Evolutionary conservation across 2,329 filamentous ascomycete species (phyloP), one percentile per base, ranked within the genome.

Genomic region (Aspergillus amoenus): DNA sequence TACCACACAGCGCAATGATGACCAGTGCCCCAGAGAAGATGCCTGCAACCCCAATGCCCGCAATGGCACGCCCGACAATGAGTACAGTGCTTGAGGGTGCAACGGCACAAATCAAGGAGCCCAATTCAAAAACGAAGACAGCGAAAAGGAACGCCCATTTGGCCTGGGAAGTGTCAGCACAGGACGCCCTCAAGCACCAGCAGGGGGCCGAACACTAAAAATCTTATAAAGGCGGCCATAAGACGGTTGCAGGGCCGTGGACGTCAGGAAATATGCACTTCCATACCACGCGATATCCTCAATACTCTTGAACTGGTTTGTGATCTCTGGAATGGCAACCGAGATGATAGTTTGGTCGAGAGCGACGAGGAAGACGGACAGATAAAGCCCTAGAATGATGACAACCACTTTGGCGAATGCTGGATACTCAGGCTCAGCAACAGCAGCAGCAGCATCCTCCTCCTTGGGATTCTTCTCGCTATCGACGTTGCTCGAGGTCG

Each of bases 261-360:
- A 57, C 11, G 57, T 60, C 15, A 60, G 34, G 7, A 57, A 56
- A 22, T 60, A 57, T 1, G 54, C 57, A 44, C 57, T 60, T 2
- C 49, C 57, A 44, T 60, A 60, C 57, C 57, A 60, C 5, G 53
- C 57, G 15, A 57, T 56, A 47, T 60, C 57, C 11, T 58, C 52
- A 3, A 61, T 52, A 40, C 47, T 62, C 24, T 70, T 64, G 60
- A 73, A 73, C 39, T 70, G 52, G 57, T 73, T 67, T 4, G 71
- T 73, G 44, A 73, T 73, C 34, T 66, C 64, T 5, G 71, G 71
- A 42, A 72, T 73, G 13, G 71, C 71, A 5, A 68, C 72, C 12
- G 64, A 65, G 15, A 73, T 68, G 56, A 73, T 72, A 34, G 70
- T 73, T 37, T 65, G 63, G 18, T 68, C 66, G 3, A 69, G 59